Base-by-base conservation (phyloP, 2,329 filamentous ascomycete genomes). In the Akanthomyces dipterigenus region DNA sequence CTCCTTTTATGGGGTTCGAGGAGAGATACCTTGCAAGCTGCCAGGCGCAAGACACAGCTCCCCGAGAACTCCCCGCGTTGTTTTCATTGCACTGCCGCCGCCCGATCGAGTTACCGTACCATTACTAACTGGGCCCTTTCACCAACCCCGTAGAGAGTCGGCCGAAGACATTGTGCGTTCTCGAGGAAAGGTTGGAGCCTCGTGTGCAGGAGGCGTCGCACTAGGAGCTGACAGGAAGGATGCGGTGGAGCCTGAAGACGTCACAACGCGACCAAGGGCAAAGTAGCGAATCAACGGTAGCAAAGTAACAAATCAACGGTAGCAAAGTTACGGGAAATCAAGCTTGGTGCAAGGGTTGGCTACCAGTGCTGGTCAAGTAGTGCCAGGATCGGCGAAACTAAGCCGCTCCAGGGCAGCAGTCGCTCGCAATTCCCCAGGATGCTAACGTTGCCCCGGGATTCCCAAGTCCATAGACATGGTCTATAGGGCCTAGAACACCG, bases 201-300 rank as follows among this genome's bases (percentile, higher is more conserved):
- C 24, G 26, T 38, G 20, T 20, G 50, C n/a, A 53, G 40, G 50
- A 53, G 34, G 50, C 28, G 53, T 45, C 24, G 22, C 53, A 28
- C 53, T 55, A 55, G 53, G 53, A 43, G 38, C 38, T 55, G 51
- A 55, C 51, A 20, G 24, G 36, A 42, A 55, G 38, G 26, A 45
- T 45, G 38, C 26, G 24, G 53, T 55, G 53, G 53, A 45, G 53
- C 5, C 24, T 36, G 7, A 45, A 55, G 53, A 45, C 53, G 53
- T 55, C 53, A 55, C 36, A 20, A 24, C 38, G 24, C 26, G 26
- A 45, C 53, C 9, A 9, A 20, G 18, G 18, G 4, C 18, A 24
- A 34, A 8, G 8, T 24, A 42, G 28, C 6, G 20, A 54, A 54
- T 55, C 24, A 31, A n/a, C 2, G 3, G 22, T n/a, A 16, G 18